phyloP scores from a whole-genome alignment of 1,284 basidiomycete genomes.

The Jaminaea rosea region DNA sequence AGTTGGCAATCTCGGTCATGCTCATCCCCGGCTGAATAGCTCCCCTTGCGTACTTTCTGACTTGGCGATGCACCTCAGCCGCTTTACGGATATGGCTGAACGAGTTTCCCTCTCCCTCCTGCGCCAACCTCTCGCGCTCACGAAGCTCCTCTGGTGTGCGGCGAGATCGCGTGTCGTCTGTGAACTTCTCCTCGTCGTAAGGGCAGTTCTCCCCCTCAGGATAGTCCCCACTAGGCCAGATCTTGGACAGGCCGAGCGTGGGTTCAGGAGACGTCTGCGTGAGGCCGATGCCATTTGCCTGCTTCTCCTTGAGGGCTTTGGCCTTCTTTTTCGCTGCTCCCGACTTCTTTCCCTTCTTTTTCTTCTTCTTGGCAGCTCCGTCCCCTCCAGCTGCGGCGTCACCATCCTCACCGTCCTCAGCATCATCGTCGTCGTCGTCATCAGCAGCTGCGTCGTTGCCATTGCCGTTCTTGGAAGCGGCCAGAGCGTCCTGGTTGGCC shows the following conservation, averaged over 20 bases:
- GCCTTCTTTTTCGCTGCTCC: slow-evolving; percentile 36
- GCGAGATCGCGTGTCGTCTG: slow-evolving; percentile 55
- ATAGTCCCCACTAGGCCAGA: slow-evolving; percentile 76
- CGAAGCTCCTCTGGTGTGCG: slow-evolving; percentile 84
- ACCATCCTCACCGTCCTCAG: slow-evolving; percentile 13
- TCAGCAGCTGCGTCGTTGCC: neutral
- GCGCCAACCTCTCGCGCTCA: slow-evolving; percentile 60
- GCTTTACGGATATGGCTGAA: slow-evolving; percentile 84
- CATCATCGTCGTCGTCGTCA: slow-evolving; percentile 31
- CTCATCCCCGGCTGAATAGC: slow-evolving; percentile 85
- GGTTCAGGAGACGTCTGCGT: slow-evolving; percentile 76
- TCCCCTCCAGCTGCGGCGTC: slow-evolving; percentile 11
- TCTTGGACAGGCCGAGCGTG: slow-evolving; percentile 76
- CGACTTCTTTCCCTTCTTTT: slow-evolving; percentile 78
- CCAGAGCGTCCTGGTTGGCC: too few species aligned
- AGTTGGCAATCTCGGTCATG: slow-evolving; percentile 87
- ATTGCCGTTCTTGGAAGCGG: too few species aligned
- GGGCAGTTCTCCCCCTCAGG: slow-evolving; percentile 85
- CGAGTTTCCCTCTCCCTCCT: slow-evolving; percentile 50
- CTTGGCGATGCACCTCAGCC: slow-evolving; percentile 85
- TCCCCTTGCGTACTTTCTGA: slow-evolving; percentile 69
- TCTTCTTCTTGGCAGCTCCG: slow-evolving; percentile 53
- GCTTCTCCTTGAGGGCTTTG: slow-evolving; percentile 21
- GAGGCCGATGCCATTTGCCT: slow-evolving; percentile 2
- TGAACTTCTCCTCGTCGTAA: slow-evolving; percentile 55